Base-by-base conservation (phyloP, 768 basidiomycete species). In the Fibroporia radiculosa region DNA sequence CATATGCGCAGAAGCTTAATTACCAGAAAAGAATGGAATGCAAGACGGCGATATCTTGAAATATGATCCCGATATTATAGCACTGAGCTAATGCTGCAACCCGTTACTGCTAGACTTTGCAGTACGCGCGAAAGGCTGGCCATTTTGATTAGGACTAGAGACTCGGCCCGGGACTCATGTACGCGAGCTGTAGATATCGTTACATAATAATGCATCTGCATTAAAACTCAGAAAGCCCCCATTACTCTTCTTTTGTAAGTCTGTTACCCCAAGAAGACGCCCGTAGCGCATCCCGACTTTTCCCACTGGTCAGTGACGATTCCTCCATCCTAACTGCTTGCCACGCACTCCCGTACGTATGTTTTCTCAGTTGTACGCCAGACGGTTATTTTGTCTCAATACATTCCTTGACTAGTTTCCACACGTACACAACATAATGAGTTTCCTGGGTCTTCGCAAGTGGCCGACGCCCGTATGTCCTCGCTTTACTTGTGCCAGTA, bases 361-460 rank as follows among this genome's bases (percentile, higher is more conserved):
- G 8, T 31, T 31, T 31, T 31, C 29, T 31, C 10, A 31, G 29
- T n/a, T 31, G 29, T 31, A 8, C n/a, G 8, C 10, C n/a, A 8
- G 8, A 8, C 29, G 8, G 29, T n/a, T 31, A n/a, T n/a, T 31
- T 31, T n/a, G 10, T 8, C 29, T 31, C 29, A n/a, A n/a, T 31
- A 7, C 22, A 18, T 36, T 23, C 13, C 16, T 19, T 6, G 8
- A 8, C 29, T 12, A 27, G 22, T 16, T 27, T 42, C 16, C 18
- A 42, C 29, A 25, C 20, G 22, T 19, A 18, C 8, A 35, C 34
- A 18, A 20, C 47, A 51, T 20, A 45, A 85, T 85, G 83, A 74
- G 78, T 57, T 83, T 85, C 73, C 67, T 88, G 56, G 84, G 83
- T 69, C 69, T 84, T 53, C 83, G 84, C 66, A 84, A 84, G 69